Conservation (phyloP, 106 monocot genomes). For the Dendrobium officinale region DNA sequence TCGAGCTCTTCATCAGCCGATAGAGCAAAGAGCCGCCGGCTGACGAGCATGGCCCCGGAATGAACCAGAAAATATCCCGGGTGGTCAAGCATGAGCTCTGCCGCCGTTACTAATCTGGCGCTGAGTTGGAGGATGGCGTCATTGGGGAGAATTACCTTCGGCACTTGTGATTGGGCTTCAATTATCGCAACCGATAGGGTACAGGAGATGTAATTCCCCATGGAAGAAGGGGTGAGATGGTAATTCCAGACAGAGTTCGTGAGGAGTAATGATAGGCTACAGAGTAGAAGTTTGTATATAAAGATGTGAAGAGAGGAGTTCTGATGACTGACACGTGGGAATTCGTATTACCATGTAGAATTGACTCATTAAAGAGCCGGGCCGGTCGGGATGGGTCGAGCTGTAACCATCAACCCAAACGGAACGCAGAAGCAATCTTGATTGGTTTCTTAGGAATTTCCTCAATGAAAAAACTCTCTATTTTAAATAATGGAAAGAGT, state of each 20-base stretch:
- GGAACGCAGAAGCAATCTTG: no score
- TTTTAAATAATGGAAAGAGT: no score
- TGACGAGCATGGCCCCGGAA: slow-evolving; percentile 2
- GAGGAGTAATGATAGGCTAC: no score
- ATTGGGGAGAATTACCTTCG: slow-evolving; percentile 9
- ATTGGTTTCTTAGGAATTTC: no score
- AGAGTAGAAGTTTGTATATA: no score
- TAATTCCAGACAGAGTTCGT: no score
- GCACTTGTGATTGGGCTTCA: background rate
- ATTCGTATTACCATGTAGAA: background rate
- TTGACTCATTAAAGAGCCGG: background rate
- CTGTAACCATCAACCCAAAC: no score
- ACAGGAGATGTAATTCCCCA: slow-evolving; percentile 21
- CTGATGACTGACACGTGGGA: background rate
- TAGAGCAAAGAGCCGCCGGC: slow-evolving; percentile 8
- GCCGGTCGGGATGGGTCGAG: background rate
- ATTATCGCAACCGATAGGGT: background rate
- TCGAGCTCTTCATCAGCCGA: slow-evolving; percentile 15
- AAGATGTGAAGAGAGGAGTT: background rate
- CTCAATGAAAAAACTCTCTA: no score
- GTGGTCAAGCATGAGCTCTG: slow-evolving; percentile 20
- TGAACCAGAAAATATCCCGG: slow-evolving; percentile 14
- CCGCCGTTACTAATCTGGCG: background rate
- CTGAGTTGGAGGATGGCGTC: background rate
- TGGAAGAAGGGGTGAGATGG: background rate